Evolutionary conservation across 768 basidiomycete genomes (phyloP).

Genomic region (Lactarius quietus): DNA sequence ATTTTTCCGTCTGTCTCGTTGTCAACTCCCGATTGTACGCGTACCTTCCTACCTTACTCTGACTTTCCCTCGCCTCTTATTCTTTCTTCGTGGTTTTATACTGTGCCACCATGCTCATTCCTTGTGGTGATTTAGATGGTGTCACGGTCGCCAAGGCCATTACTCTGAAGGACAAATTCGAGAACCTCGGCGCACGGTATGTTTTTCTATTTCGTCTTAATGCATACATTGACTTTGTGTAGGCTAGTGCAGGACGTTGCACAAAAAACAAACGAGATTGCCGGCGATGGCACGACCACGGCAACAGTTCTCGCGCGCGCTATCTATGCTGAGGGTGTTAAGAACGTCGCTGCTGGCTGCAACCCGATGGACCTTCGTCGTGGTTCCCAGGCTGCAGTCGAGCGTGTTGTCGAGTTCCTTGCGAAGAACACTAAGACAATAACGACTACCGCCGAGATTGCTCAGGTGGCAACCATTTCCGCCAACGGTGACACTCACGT

Average conservation of each 20-base stretch:
- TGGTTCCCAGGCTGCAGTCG: conserved; percentile 96
- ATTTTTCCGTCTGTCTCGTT: not conserved
- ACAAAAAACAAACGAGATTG: conserved; percentile 93
- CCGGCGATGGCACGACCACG: conserved; percentile 97
- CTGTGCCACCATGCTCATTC: not conserved
- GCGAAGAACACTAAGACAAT: conserved; percentile 86
- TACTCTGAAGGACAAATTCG: conserved; percentile 93
- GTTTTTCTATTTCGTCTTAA: conserved; percentile 31
- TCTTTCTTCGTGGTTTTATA: not conserved
- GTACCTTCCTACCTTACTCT: not conserved
- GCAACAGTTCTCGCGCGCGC: conserved; percentile 96
- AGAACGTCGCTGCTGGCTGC: conserved; percentile 98
- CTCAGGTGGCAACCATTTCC: conserved; percentile 87
- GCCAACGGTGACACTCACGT: conserved; percentile 81
- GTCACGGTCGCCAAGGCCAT: conserved; percentile 97
- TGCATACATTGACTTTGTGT: conserved; percentile 15
- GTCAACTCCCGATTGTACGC: not conserved
- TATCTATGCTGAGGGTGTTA: conserved; percentile 98
- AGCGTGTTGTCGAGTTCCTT: conserved; percentile 85
- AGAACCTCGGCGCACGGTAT: conserved; percentile 97
- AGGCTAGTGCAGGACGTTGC: conserved; percentile 96
- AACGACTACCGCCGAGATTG: conserved; percentile 96
- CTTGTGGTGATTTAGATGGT: conserved; percentile 57
- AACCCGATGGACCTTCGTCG: conserved; percentile 99
- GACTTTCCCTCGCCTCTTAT: not conserved